Conservation (phyloP, 805 yeast genomes). For the Candida ficus region DNA sequence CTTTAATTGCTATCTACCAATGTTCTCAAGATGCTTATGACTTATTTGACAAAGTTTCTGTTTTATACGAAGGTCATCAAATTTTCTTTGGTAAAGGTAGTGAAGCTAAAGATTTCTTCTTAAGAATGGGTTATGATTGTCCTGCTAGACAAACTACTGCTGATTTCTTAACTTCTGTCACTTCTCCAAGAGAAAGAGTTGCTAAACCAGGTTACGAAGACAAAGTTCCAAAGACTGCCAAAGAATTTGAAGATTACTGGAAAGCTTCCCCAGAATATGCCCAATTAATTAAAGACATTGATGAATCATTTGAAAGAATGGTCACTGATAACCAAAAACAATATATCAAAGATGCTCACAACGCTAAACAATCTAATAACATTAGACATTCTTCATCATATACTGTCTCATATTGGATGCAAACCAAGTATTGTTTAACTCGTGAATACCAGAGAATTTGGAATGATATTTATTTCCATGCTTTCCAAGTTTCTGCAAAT, state of each 20-base stretch:
- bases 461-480: slow-evolving; percentile 45
- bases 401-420: slow-evolving; percentile 47
- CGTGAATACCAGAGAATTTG: slow-evolving; percentile 45
- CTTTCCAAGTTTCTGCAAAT: slow-evolving; percentile 38
- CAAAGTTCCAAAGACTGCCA: slow-evolving; percentile 47
- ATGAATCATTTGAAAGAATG: slow-evolving; percentile 17
- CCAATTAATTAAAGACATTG: slow-evolving; percentile 38
- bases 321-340: too few species aligned
- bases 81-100: slow-evolving; percentile 45
- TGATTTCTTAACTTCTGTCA: slow-evolving; percentile 51
- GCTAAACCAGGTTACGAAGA: slow-evolving; percentile 37
- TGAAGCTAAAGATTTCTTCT: slow-evolving; percentile 43
- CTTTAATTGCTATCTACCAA: slow-evolving; percentile 58
- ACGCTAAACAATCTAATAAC: slow-evolving; percentile 46
- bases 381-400: slow-evolving; percentile 44
- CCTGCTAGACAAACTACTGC: slow-evolving; percentile 57
- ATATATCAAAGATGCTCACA: slow-evolving; percentile 38
- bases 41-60: slow-evolving; percentile 46
- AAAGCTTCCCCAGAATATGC: slow-evolving; percentile 37
- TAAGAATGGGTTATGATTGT: slow-evolving; percentile 51
- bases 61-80: slow-evolving; percentile 53
- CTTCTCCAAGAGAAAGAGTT: slow-evolving; percentile 49
- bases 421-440: slow-evolving; percentile 38
- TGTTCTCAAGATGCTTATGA: slow-evolving; percentile 51
- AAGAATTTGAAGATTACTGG: slow-evolving; percentile 49